These are phyloP conservation scores for Trichomonas gallinae DNA, from an alignment of 208 protist genomes.

Conservation along the genomic window DNA sequence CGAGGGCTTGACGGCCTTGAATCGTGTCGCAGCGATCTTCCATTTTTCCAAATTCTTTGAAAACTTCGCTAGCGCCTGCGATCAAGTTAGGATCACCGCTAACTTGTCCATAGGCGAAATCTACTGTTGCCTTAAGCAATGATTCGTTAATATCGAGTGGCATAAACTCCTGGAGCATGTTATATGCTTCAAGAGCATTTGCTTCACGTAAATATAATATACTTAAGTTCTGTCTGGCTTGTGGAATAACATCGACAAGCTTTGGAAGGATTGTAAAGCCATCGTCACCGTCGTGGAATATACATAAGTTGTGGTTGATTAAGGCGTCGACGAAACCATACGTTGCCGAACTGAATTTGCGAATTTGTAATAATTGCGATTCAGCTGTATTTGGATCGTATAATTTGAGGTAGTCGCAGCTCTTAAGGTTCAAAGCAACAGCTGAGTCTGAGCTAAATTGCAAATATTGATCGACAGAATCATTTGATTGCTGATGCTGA, in stretches of 20 bases:
- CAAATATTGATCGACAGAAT: neutral
- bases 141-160: neutral
- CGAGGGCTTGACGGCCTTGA: neutral
- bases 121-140: neutral
- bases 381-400: neutral
- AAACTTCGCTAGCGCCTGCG: neutral
- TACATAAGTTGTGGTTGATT: neutral
- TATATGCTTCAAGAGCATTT: neutral
- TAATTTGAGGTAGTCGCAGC: neutral
- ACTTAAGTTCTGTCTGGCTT: neutral
- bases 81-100: neutral
- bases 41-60: neutral
- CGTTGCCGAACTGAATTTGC: neutral
- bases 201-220: neutral
- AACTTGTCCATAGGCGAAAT: neutral
- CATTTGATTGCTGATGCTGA: slow-evolving; percentile 60
- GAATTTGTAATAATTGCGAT: slow-evolving; percentile 10
- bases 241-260: neutral
- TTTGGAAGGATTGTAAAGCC: neutral
- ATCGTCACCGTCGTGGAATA: slow-evolving; percentile 2
- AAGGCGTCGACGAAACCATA: neutral
- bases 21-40: neutral
- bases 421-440: neutral
- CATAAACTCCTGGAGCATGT: neutral
- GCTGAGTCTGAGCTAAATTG: neutral